A percentile compares a stretch with the other conserved stretches of the same genome.
Conservation (phyloP, 345 rosid genomes). For the Sonneratia alba region DNA sequence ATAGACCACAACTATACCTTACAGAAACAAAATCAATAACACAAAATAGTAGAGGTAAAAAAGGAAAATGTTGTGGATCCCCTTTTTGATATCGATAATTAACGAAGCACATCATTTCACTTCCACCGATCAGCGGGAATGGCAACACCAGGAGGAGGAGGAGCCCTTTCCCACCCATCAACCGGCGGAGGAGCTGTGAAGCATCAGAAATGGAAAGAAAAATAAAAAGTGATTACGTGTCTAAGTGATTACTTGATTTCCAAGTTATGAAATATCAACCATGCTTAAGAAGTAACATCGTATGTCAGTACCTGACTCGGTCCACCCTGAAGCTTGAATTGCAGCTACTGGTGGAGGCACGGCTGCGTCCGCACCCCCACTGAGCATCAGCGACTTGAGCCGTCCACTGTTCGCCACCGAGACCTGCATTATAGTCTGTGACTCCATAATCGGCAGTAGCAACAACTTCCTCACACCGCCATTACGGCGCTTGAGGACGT, state of each 20-base stretch:
- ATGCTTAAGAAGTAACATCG: not conserved
- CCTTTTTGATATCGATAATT: not conserved
- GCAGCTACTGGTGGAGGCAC: slow-evolving; percentile 47
- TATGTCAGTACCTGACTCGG: slow-evolving; percentile 20
- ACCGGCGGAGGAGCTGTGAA: not conserved
- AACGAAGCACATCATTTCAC: slow-evolving; percentile 1
- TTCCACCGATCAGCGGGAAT: slow-evolving; percentile 30
- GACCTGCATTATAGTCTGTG: slow-evolving; percentile 23
- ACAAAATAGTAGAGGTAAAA: too few species aligned
- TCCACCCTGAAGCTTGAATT: slow-evolving; percentile 35
- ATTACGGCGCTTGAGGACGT: slow-evolving; percentile 87
- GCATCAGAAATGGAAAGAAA: not conserved
- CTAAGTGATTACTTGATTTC: not conserved
- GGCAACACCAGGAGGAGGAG: slow-evolving; percentile 12
- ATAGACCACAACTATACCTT: not conserved
- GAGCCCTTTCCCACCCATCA: slow-evolving; percentile 44
- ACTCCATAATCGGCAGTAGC: slow-evolving; percentile 35
- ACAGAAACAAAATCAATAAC: too few species aligned
- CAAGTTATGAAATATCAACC: not conserved
- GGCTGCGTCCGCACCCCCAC: slow-evolving; percentile 45
- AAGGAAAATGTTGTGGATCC: too few species aligned
- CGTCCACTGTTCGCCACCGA: slow-evolving; percentile 44
- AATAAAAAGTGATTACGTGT: not conserved
- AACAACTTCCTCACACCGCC: slow-evolving; percentile 65
- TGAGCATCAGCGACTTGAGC: slow-evolving; percentile 37